A percentile compares a stretch with the other conserved stretches of the same genome.
Conservation (phyloP, 2,329 filamentous ascomycete species). For the Aspergillus piperis region DNA sequence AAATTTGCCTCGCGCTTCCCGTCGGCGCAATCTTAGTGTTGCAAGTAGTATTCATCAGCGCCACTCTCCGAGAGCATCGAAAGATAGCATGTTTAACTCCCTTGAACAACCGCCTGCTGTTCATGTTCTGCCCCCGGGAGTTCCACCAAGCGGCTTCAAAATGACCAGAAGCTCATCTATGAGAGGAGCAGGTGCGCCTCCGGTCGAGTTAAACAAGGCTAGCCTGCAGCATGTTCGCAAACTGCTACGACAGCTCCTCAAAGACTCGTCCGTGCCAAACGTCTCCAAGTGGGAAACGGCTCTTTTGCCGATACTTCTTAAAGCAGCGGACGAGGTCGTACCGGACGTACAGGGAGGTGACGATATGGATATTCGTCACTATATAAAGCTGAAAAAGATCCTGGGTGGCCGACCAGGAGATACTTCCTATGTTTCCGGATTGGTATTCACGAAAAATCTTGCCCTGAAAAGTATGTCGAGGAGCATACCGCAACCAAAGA, state of each 20-base stretch:
- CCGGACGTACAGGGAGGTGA: constrained; percentile 88
- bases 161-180: constrained; percentile 81
- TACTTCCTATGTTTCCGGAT: constrained; percentile 92
- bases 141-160: constrained; percentile 44
- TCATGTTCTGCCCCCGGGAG: constrained; percentile 46
- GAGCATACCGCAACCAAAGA: constrained; percentile 77
- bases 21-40: constrained; percentile 80
- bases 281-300: constrained; percentile 83
- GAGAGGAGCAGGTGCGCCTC: constrained; percentile 70
- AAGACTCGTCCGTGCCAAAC: constrained; percentile 73
- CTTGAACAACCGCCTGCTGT: constrained; percentile 36
- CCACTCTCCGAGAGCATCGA: constrained; percentile 69
- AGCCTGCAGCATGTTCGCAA: constrained; percentile 86
- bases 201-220: constrained; percentile 81
- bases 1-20: constrained; percentile 62
- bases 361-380: constrained; percentile 95
- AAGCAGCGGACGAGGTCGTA: constrained; percentile 90
- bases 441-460: constrained; percentile 96
- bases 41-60: constrained; percentile 73
- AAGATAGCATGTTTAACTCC: constrained; percentile 51
- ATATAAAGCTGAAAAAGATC: constrained; percentile 96
- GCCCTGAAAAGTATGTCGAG: constrained; percentile 95
- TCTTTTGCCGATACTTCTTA: constrained; percentile 83
- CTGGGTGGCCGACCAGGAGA: constrained; percentile 86
- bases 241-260: constrained; percentile 78